Conservation (phyloP, 192 early-diverging fungal species). For the Lobosporangium transversale region DNA sequence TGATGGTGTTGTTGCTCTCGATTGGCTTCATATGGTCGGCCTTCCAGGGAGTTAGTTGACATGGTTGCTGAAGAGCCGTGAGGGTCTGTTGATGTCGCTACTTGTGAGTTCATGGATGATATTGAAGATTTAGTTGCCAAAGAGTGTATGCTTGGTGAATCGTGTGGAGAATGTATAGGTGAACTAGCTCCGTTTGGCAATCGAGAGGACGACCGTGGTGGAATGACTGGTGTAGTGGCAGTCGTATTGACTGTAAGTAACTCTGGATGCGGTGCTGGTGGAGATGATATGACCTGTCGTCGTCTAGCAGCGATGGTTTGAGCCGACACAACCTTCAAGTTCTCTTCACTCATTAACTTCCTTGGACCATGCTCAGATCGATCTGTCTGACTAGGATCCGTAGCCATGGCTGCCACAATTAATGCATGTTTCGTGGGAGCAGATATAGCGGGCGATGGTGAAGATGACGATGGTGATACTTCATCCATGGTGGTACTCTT, state of each 20-base stretch:
- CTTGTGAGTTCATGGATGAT: slow-evolving; percentile 25
- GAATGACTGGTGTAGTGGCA: slow-evolving; percentile 17
- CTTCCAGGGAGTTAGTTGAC: slow-evolving; percentile 8
- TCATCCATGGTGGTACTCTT: neutral
- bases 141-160: slow-evolving; percentile 10
- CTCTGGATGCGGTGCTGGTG: slow-evolving; percentile 18
- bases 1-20: neutral
- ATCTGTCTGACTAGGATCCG: neutral
- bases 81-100: too few relatives aligned
- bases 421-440: slow-evolving; percentile 1
- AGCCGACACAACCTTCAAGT: slow-evolving; percentile 9
- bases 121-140: slow-evolving; percentile 29
- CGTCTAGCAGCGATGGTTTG: neutral
- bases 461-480: too few relatives aligned
- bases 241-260: too few relatives aligned
- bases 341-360: slow-evolving; percentile 36
- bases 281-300: slow-evolving; percentile 16
- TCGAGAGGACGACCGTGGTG: slow-evolving; percentile 40
- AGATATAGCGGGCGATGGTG: too few relatives aligned
- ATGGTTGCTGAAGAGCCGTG: slow-evolving; percentile 30
- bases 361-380: slow-evolving; percentile 12
- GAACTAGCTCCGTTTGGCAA: slow-evolving; percentile 25
- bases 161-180: neutral
- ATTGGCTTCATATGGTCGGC: neutral
- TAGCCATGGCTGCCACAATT: neutral